Evolutionary conservation across 2,329 filamentous ascomycete species (phyloP), one percentile per base, ranked within the genome.

Genomic region (Rutstroemia sp.): DNA sequence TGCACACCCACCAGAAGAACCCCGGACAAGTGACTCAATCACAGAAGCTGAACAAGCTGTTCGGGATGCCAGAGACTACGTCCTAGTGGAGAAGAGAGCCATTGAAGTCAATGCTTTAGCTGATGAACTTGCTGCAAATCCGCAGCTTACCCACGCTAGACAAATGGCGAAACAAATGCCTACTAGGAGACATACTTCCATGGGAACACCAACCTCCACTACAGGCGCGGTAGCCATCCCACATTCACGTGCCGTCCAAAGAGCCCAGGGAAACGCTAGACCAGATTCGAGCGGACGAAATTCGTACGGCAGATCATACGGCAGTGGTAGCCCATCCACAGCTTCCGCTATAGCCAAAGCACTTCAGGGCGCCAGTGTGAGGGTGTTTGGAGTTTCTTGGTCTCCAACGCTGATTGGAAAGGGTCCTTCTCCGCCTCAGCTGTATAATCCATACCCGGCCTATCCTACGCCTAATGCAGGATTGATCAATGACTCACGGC

Each of bases 81-180:
- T 99, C 19, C 79, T 97, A 25, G 89, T 99, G 12, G 94, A 99
- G 74, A 96, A 96, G 75, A 85, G 87, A 62, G 88, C 91, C 19
- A 92, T 99, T 10, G 92, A 97, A 71, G 92, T 99, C 51, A 97
- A 99, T 70, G 94, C 94, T 2, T 87, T 99, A 66, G 94, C 94
- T 21, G 94, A 99, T 71, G 92, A 97, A 72, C 77, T 99, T 68
- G 92, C 90, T 46, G 88, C 91, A 52, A 92, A 88, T 66, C 88
- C 88, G 48, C 64, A 63, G 53, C 39, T 69, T 17, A 51, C 63
- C 46, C 70, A 67, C 23, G 69, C 77, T 58, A 70, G 78, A 61
- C 71, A 76, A 38, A 69, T 70, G 21, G 68, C 71, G 23, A 68
- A 73, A 30, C 77, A 80, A 44, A 76, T 79, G 5, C 80, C 84